phyloP scores from a whole-genome alignment of 2,329 filamentous ascomycete species.

The Calonectria multiphialidica region DNA sequence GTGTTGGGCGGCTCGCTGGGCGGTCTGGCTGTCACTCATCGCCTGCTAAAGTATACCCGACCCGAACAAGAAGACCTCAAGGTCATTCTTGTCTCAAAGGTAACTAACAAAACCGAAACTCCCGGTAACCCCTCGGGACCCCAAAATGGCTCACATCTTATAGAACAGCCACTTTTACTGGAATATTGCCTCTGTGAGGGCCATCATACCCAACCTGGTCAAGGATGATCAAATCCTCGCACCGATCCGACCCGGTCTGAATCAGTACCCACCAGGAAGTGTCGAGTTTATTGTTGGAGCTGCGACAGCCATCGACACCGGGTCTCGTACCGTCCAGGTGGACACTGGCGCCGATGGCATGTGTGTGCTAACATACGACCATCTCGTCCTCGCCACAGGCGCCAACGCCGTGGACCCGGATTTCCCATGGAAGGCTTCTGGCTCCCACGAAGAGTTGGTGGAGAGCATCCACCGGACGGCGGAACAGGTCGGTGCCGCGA shows the following conservation, averaged over 20 bases:
- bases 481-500: slow-evolving; percentile 57
- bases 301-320: slow-evolving; percentile 56
- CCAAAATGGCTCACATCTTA: slow-evolving; percentile 16
- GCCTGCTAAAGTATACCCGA: slow-evolving; percentile 65
- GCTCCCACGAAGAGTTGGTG: slow-evolving; percentile 59
- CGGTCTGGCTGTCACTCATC: slow-evolving; percentile 66
- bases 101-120: slow-evolving; percentile 42
- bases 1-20: slow-evolving; percentile 67
- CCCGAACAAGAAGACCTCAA: slow-evolving; percentile 60
- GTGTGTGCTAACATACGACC: slow-evolving; percentile 58
- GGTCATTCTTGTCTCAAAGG: slow-evolving; percentile 68
- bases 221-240: slow-evolving; percentile 63
- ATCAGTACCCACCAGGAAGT: slow-evolving; percentile 60
- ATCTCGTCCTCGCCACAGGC: slow-evolving; percentile 70
- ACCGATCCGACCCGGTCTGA: slow-evolving; percentile 62
- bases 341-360: slow-evolving; percentile 31
- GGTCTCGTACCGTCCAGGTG: slow-evolving; percentile 58
- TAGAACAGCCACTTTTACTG: slow-evolving; percentile 70
- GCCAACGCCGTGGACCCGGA: slow-evolving; percentile 54
- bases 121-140: not conserved
- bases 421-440: slow-evolving; percentile 66
- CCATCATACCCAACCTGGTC: slow-evolving; percentile 63
- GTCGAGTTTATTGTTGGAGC: slow-evolving; percentile 66
- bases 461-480: slow-evolving; percentile 55
- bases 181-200: slow-evolving; percentile 68